Conservation (phyloP, 2,329 filamentous ascomycete species). For the Rachicladosporium sp. region DNA sequence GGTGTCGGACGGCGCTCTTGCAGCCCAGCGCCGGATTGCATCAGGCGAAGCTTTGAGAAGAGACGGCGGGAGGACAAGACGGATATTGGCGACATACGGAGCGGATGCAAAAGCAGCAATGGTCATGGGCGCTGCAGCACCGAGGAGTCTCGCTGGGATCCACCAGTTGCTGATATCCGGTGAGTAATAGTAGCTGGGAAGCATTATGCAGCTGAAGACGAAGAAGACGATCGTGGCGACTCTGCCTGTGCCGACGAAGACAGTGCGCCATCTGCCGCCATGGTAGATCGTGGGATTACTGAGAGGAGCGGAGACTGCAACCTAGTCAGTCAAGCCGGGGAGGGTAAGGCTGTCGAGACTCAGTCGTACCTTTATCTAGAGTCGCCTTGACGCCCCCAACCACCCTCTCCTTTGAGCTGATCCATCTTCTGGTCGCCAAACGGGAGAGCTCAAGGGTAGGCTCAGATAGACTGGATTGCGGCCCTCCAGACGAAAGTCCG, state of each 20-base stretch:
- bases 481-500: too few species aligned
- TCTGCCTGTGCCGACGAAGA: conserved; percentile 58
- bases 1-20: conserved; percentile 31
- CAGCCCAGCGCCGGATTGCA: conserved; percentile 42
- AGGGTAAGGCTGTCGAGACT: too few species aligned
- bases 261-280: conserved; percentile 53
- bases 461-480: too few species aligned
- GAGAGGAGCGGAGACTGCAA: conserved; percentile 42
- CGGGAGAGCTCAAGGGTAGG: too few species aligned
- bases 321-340: too few species aligned
- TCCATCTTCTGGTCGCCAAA: too few species aligned
- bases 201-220: conserved; percentile 38
- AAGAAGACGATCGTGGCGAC: conserved; percentile 59
- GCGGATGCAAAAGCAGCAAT: conserved; percentile 53
- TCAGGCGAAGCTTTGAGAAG: conserved; percentile 47
- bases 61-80: conserved; percentile 50
- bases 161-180: conserved; percentile 32
- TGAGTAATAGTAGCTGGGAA: conserved; percentile 41
- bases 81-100: conserved; percentile 61
- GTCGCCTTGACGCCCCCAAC: too few species aligned
- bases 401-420: too few species aligned
- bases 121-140: conserved; percentile 51
- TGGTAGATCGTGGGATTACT: conserved; percentile 52
- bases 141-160: conserved; percentile 33
- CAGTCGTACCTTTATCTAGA: too few species aligned